These are phyloP conservation scores for Linnemannia schmuckeri DNA, from an alignment of 192 early-diverging fungal genomes.

Conservation along the genomic window DNA sequence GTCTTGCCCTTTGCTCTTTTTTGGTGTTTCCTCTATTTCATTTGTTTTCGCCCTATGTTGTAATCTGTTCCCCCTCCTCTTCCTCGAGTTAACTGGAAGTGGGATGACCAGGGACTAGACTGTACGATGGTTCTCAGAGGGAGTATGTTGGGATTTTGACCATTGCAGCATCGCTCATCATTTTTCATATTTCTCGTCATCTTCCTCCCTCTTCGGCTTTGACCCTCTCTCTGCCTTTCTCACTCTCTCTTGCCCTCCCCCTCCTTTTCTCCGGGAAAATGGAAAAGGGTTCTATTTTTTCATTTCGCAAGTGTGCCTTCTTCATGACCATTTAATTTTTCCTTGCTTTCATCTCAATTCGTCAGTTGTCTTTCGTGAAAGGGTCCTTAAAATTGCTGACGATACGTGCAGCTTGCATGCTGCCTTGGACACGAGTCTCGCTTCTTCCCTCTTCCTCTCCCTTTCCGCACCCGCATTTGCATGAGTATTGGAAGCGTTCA, in stretches of 20 bases:
- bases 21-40: neutral
- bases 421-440: neutral
- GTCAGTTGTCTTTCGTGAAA: too few relatives aligned
- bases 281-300: too few relatives aligned
- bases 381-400: too few relatives aligned
- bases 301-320: too few relatives aligned
- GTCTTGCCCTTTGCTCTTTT: neutral
- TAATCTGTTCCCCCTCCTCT: neutral
- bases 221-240: neutral
- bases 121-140: neutral
- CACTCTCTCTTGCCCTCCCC: neutral
- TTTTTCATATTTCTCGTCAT: neutral
- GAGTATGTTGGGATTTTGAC: neutral
- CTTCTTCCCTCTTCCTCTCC: neutral
- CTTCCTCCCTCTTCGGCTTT: neutral
- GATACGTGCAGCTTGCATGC: too few relatives aligned
- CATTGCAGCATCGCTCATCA: neutral
- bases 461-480: neutral
- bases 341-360: too few relatives aligned
- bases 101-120: neutral
- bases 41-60: neutral
- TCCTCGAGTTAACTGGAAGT: neutral
- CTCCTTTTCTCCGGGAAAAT: neutral
- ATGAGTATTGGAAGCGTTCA: too few relatives aligned
- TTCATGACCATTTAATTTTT: too few relatives aligned